phyloP scores from a whole-genome alignment of 176 grass and related monocot genomes.

The Saccharum spontaneum region DNA sequence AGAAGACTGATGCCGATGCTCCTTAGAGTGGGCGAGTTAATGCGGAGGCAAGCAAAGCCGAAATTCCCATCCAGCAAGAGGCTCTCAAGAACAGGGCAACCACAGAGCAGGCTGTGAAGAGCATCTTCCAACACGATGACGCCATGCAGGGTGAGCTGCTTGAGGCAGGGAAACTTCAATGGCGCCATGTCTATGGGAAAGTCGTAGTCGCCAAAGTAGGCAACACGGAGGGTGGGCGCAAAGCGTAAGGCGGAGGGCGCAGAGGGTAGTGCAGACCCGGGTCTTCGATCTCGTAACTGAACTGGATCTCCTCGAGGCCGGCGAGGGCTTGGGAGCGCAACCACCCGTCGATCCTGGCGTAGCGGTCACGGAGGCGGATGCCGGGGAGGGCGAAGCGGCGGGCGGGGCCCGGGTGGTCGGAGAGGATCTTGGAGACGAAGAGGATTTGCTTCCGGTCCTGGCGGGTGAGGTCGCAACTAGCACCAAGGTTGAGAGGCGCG shows the following conservation, averaged over 20 bases:
- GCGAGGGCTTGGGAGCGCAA: not conserved
- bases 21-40: constrained; percentile 1
- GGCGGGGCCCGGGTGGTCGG: too few species aligned
- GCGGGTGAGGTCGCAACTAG: fast-evolving
- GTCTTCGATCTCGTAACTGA: not conserved
- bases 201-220: not conserved
- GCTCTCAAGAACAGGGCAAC: not conserved
- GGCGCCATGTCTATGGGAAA: not conserved
- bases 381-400: too few species aligned
- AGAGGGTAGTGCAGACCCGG: not conserved
- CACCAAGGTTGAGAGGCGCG: too few species aligned
- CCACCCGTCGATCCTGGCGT: not conserved
- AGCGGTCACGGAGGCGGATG: too few species aligned
- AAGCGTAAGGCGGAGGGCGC: not conserved
- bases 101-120: not conserved
- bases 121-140: not conserved
- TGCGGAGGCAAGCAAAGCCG: not conserved
- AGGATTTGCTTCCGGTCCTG: too few species aligned
- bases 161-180: not conserved
- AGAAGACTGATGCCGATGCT: not conserved
- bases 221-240: not conserved
- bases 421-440: too few species aligned
- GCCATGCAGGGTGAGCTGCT: not conserved
- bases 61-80: not conserved
- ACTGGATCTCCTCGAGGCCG: not conserved